Evolutionary conservation across 2,329 filamentous ascomycete genomes (phyloP), one percentile per base, ranked within the genome.

Genomic region (Trichoderma sp.): DNA sequence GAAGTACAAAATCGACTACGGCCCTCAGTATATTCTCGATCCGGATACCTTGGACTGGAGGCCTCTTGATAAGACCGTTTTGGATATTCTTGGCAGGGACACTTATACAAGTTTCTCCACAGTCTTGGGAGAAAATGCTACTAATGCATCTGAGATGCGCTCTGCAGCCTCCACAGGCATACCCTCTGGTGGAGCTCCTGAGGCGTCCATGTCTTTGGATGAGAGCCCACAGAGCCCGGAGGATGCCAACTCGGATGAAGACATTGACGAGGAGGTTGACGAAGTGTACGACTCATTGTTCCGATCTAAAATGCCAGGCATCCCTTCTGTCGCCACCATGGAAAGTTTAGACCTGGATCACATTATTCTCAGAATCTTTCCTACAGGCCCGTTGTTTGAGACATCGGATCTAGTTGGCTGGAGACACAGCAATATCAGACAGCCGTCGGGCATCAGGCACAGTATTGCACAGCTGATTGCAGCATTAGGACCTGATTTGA

Each of bases 1-100:
- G 93, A 86, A 86, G 75, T 96, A 96, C 84, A 96, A 96, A 83
- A 91, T 90, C 71, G 91, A 94, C 77, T 96, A 93, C 79, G 84
- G 86, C 12, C 93, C 92, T 1, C 92, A 94, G 77, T 88, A 91
- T 76, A 86, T 96, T 12, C 85, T 95, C 12, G 91, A 95, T 74
- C 91, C 92, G 0, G 88, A 90, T 73, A 86, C 85, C 0, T 84
- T 91, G 73, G 78, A 81, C 9, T 94, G 92, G 91, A 84, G 90
- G 73, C 82, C 83, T 0, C 78, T 93, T 23, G 86, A 90, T 74
- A 81, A 84, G 43, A 81, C 84, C 3, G 77, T 88, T 2, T 78
- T 90, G 61, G 79, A 76, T 2, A 75, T 86, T 9, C 82, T 87
- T 39, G 88, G 91, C 73, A 80, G 82, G 69, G 85, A 88, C 67